Evolutionary conservation across 1,139 yeast species (phyloP).

Genomic region (Taphrina sp.): DNA sequence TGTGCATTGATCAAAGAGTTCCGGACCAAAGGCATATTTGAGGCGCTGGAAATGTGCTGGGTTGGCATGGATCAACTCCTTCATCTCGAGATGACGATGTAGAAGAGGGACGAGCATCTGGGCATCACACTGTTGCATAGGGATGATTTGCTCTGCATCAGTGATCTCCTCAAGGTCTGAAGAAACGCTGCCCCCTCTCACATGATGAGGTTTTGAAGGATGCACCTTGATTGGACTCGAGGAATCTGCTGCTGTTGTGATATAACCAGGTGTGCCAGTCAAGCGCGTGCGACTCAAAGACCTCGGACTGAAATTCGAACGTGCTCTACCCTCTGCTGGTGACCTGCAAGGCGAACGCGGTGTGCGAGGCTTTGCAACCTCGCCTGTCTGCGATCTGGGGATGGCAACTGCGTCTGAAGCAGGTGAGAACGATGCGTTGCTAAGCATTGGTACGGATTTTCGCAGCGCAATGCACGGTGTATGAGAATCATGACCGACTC

Average conservation of each 20-base stretch:
- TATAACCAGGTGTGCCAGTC: conserved; percentile 19
- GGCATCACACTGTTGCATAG: conserved; percentile 19
- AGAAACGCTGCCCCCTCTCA: conserved; percentile 18
- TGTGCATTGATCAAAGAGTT: neutral
- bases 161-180: neutral
- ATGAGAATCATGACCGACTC: too few species aligned
- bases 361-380: too few species aligned
- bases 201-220: conserved; percentile 26
- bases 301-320: neutral
- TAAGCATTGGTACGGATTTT: neutral
- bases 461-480: conserved; percentile 20
- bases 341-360: too few species aligned
- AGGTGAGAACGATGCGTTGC: conserved; percentile 5
- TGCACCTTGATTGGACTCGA: conserved; percentile 7
- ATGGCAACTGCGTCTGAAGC: too few species aligned
- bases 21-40: conserved; percentile 5
- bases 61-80: conserved; percentile 14
- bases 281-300: neutral
- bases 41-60: neutral
- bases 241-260: conserved; percentile 3
- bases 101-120: conserved; percentile 26
- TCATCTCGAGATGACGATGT: conserved; percentile 27
- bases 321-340: too few species aligned
- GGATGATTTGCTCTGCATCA: conserved; percentile 25
- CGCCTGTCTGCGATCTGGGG: too few species aligned